Conservation (phyloP, 257 asterid species). For the Nicotiana obtusifolia region DNA sequence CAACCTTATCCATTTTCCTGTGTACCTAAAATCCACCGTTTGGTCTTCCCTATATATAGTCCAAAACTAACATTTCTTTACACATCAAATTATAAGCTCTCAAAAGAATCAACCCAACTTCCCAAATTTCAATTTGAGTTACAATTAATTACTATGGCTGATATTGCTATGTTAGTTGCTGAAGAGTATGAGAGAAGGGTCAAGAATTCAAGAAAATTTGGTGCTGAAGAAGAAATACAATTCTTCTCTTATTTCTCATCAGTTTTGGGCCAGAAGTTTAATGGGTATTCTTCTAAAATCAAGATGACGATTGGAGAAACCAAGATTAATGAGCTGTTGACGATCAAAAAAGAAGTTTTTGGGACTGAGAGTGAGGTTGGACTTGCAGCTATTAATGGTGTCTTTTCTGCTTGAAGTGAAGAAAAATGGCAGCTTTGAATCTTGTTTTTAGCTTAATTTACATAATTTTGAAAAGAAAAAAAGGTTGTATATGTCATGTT, state of each 20-base stretch:
- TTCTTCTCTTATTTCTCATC: slow-evolving; percentile 36
- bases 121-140: neutral
- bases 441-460: neutral
- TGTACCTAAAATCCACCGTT: slow-evolving; percentile 15
- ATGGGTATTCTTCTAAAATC: slow-evolving; percentile 32
- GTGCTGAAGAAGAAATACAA: slow-evolving; percentile 37
- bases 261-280: slow-evolving; percentile 22
- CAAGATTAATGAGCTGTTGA: neutral
- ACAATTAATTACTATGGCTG: slow-evolving; percentile 41
- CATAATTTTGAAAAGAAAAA: neutral
- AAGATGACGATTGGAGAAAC: slow-evolving; percentile 16
- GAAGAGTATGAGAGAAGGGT: slow-evolving; percentile 82
- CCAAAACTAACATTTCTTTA: neutral
- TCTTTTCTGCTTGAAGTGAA: slow-evolving; percentile 51
- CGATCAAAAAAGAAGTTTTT: slow-evolving; percentile 4
- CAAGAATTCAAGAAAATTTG: slow-evolving; percentile 43
- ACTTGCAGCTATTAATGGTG: slow-evolving; percentile 47
- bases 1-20: slow-evolving; percentile 35
- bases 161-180: slow-evolving; percentile 78
- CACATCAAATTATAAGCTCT: neutral
- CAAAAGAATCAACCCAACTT: neutral
- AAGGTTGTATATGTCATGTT: neutral
- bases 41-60: neutral
- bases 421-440: neutral
- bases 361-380: slow-evolving; percentile 39